These are phyloP conservation scores for Vitis rupestris DNA, from an alignment of 164 flowering plant genomes.

Conservation along the genomic window DNA sequence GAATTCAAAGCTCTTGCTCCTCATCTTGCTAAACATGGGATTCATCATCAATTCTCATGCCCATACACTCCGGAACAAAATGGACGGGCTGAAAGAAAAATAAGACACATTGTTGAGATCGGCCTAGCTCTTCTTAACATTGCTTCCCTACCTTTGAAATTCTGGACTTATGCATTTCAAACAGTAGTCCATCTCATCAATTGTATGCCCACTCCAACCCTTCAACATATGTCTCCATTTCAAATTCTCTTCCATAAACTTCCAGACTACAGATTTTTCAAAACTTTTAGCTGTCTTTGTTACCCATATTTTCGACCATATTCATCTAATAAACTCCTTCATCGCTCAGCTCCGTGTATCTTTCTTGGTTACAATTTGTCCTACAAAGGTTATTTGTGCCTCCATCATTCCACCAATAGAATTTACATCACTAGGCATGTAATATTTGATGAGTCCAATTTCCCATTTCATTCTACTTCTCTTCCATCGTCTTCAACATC, in stretches of 20 bases:
- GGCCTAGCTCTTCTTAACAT: constrained; percentile 15
- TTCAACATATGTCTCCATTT: neutral
- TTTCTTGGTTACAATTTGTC: no score
- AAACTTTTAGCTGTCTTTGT: no score
- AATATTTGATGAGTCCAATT: no score
- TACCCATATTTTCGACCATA: no score
- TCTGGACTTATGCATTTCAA: constrained; percentile 22
- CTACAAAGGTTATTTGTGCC: no score
- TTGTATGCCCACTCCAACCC: constrained; percentile 9
- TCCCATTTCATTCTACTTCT: no score
- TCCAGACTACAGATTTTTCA: no score
- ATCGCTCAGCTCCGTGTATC: no score
- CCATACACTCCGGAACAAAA: constrained; percentile 22
- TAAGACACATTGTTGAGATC: constrained; percentile 14
- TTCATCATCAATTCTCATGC: constrained; percentile 10
- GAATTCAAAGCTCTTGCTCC: constrained; percentile 2
- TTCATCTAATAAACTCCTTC: no score
- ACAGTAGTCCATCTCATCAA: constrained; percentile 16
- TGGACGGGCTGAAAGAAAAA: constrained; percentile 7
- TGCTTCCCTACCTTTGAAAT: constrained; percentile 5
- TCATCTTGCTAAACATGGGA: neutral
- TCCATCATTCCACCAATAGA: no score
- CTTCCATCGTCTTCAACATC: no score
- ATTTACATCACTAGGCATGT: no score
- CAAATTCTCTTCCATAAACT: neutral